Evolutionary conservation across 345 rosid species (phyloP), one percentile per base, ranked within the genome.

Genomic region (Kernera saxatilis): DNA sequence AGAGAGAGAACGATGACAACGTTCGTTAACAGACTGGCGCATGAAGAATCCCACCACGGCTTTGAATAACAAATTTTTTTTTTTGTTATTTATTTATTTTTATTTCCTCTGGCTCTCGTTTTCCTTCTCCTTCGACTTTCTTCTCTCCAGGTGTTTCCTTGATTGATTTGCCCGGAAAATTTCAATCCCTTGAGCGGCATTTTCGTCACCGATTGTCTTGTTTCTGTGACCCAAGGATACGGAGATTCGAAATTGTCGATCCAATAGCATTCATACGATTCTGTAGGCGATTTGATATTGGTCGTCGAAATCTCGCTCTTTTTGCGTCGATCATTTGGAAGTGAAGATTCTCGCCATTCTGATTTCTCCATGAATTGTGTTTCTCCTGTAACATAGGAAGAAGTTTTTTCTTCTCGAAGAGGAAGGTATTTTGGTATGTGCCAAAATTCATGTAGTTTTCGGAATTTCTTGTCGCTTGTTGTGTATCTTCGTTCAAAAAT

Each of bases 91-190:
- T 65, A 26, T n/a, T n/a, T n/a, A n/a, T n/a, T 51, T 66, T 17
- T 13, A 18, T 61, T 39, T 51, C 41, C 21, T 62, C 52, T 48
- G 61, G 32, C 17, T 39, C 11, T 41, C 13, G 46, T 39, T 41
- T 62, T 62, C 63, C 75, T 39, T 62, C 69, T 71, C 46, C 25
- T 52, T 52, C 27, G 3, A 10, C 17, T 32, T 41, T 52, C 21
- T 41, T 30, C 15, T 51, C 60, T 21, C 19, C 55, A 51, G 48
- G 19, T 18, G 17, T 14, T 49, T 51, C 7, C 14, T 55, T 7
- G 23, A 21, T 36, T 2, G 50, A 52, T 67, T 27, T n/a, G 25
- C 33, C 22, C 8, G 4, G 44, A 21, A 69, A 29, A 40, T 26
- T 40, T 18, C 19, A 68, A 68, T 13, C 27, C 8, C 2, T n/a